Evolutionary conservation across 352 stramenopile genomes (phyloP), one percentile per base, ranked within the genome.

Genomic region (Globisporangium alternatum): DNA sequence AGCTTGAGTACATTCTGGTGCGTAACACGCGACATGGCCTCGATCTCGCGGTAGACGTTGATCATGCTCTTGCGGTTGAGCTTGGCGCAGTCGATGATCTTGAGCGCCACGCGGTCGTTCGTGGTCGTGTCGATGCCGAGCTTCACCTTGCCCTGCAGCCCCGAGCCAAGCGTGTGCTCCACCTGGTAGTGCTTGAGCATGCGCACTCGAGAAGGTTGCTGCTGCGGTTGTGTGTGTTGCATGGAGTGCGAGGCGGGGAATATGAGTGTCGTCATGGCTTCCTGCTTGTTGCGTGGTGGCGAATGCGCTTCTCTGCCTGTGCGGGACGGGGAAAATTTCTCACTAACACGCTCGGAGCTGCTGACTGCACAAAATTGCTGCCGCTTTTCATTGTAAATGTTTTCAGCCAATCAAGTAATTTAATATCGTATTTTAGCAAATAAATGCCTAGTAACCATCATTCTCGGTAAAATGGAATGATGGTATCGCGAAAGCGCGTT

Each of bases 1-100:
- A 97, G 79, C 13, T 77, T 75, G 61, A 97, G 73, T 54, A 97
- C 88, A 61, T 96, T 94, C 22, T 76, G 54, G 69, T 97, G 89
- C 44, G 73, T 65, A 17, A 97, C 80, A 48, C 81, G 84, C 68
- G 88, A 91, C 90, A 97, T 97, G 61, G 89, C 83, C 61, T 92
- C 87, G 45, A 97, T 89, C 69, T 97, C 90, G 65, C 89, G 87
- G 70, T 91, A 93, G 6, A 94, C 77, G 69, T 94, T 94, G 62
- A 90, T 81, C 67, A 92, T 80, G 60, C 73, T 72, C 69, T 93
- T 93, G 69, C 83, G 84, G 68, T 89, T 91, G 35, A 92, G 78
- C 58, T 89, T 91, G 65, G 72, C 70, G 69, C 74, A 81, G 70
- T 96, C 85, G 60, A 97, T 96, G 71, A 97, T 82, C 77, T 97